Conservation (phyloP, 148 eudicot genomes). For the Pouteria glomerata region DNA sequence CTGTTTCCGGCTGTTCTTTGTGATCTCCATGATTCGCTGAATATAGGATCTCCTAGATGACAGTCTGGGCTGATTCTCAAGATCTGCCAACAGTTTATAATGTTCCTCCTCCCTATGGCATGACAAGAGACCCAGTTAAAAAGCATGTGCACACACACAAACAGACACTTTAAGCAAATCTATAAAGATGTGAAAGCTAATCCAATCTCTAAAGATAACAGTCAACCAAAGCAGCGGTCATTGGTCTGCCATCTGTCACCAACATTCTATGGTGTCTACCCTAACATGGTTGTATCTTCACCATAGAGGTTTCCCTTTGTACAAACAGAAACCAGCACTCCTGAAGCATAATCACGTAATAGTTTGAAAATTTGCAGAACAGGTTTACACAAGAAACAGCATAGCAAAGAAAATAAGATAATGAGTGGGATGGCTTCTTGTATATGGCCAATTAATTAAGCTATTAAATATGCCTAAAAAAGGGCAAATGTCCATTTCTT, state of each 20-base stretch:
- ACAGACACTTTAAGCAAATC: not conserved
- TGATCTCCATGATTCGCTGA: slow-evolving; percentile 53
- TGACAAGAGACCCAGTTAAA: not conserved
- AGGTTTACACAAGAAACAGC: slow-evolving; percentile 1
- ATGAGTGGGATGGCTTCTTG: not conserved
- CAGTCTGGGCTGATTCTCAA: slow-evolving; percentile 46
- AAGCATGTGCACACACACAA: too few species aligned
- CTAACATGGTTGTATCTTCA: not conserved
- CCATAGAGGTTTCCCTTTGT: not conserved
- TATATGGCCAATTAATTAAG: not conserved
- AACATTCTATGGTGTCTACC: not conserved
- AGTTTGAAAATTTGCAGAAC: not conserved
- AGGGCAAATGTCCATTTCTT: not conserved
- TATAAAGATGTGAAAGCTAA: not conserved
- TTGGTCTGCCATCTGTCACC: not conserved
- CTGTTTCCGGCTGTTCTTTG: slow-evolving; percentile 71
- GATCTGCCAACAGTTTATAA: slow-evolving; percentile 33
- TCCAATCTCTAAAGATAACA: not conserved
- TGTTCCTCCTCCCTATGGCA: slow-evolving; percentile 51
- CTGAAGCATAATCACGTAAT: not conserved
- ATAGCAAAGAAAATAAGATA: not conserved
- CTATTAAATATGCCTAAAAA: not conserved
- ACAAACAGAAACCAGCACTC: not conserved
- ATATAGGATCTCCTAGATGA: slow-evolving; percentile 60
- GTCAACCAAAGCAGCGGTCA: not conserved